phyloP scores from a whole-genome alignment of 305 asterid genomes.

The Solanum chacoense region DNA sequence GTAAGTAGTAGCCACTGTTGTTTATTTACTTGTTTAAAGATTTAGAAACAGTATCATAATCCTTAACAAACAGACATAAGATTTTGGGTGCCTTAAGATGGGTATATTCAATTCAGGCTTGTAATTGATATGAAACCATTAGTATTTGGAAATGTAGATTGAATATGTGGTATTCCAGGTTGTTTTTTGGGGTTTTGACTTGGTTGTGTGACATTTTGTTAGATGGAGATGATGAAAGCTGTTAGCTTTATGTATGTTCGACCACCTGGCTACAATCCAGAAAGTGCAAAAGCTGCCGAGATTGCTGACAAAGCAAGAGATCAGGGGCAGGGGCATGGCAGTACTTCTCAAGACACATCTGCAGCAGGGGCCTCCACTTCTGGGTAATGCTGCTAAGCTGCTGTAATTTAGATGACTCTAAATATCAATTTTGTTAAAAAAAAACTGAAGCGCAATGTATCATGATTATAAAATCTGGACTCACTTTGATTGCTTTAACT shows the following conservation, averaged over 20 bases:
- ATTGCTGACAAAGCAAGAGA: slow-evolving; percentile 47
- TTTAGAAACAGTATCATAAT: not conserved
- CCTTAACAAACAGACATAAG: not conserved
- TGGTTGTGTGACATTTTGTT: slow-evolving; percentile 11
- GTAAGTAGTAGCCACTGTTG: slow-evolving; percentile 16
- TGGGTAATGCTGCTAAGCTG: slow-evolving; percentile 28
- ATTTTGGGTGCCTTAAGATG: not conserved
- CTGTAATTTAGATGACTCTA: not conserved
- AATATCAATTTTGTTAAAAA: not conserved
- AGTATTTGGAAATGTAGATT: not conserved
- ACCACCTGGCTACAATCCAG: slow-evolving; percentile 96
- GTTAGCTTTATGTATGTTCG: slow-evolving; percentile 96
- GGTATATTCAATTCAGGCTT: not conserved
- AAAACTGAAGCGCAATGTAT: not conserved
- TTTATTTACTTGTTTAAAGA: not conserved
- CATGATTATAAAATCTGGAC: not conserved
- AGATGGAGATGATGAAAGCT: slow-evolving; percentile 97
- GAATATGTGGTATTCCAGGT: not conserved
- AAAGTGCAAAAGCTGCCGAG: slow-evolving; percentile 98
- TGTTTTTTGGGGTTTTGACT: not conserved
- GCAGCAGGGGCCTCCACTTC: slow-evolving; percentile 40
- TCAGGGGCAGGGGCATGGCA: slow-evolving; percentile 22
- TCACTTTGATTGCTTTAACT: not conserved
- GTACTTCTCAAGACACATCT: slow-evolving; percentile 23
- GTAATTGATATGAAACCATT: not conserved